phyloP scores from a whole-genome alignment of 2,329 filamentous ascomycete genomes.

The Ophiostoma fasciatum region DNA sequence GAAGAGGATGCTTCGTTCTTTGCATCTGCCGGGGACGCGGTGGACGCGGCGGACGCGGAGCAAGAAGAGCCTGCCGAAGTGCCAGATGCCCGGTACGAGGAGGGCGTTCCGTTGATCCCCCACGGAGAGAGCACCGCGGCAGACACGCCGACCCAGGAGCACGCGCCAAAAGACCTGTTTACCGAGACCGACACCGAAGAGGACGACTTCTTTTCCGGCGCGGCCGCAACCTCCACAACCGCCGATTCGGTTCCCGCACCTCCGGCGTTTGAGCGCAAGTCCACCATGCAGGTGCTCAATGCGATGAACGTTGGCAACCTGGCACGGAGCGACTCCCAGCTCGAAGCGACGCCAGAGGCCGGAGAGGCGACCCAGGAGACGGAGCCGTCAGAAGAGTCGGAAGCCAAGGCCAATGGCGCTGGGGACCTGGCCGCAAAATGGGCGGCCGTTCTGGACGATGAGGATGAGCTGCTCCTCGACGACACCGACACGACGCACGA shows the following conservation, averaged over 20 bases:
- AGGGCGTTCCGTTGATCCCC: conserved; percentile 49
- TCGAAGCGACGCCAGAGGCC: conserved; percentile 11
- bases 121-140: conserved; percentile 14
- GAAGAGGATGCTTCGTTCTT: no score
- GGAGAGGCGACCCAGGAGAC: conserved; percentile 5
- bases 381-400: no score
- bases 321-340: conserved; percentile 11
- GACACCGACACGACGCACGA: not conserved
- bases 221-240: no score
- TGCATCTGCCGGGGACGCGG: conserved; percentile 18
- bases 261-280: conserved; percentile 6
- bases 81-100: conserved; percentile 48
- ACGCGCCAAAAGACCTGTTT: conserved; percentile 18
- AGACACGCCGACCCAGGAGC: not conserved
- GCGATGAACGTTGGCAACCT: conserved; percentile 25
- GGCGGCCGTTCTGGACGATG: conserved; percentile 67
- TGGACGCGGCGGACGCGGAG: conserved; percentile 26
- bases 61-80: conserved; percentile 26
- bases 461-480: conserved; percentile 38
- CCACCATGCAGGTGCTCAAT: conserved; percentile 40
- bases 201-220: conserved; percentile 57
- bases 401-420: conserved; percentile 17
- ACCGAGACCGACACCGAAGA: conserved; percentile 35
- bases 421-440: conserved; percentile 68
- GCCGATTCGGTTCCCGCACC: conserved; percentile 14